Evolutionary conservation across 2,329 filamentous ascomycete species (phyloP).

Genomic region (Aquanectria penicillioides): DNA sequence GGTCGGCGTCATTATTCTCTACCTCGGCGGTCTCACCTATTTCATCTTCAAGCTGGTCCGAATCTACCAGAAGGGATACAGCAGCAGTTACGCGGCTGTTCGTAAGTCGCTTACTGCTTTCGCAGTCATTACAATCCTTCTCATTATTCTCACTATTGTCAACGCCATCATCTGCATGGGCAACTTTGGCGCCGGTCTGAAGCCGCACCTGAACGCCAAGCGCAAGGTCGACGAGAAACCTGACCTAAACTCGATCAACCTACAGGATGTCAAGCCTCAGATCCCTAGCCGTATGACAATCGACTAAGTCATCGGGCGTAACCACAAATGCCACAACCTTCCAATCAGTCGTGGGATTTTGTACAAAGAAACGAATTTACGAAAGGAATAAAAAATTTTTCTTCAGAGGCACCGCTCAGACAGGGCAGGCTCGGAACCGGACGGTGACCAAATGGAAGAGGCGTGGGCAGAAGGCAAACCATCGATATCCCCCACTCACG

Average conservation of each 20-base stretch:
- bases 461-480: conserved; percentile 41
- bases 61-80: conserved; percentile 80
- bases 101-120: conserved; percentile 91
- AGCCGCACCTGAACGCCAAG: conserved; percentile 78
- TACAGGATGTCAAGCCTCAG: conserved; percentile 66
- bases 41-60: conserved; percentile 98
- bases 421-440: conserved; percentile 41
- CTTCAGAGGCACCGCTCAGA: conserved; percentile 41
- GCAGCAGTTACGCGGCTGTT: conserved; percentile 76
- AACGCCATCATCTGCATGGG: conserved; percentile 88
- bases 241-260: conserved; percentile 64
- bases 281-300: conserved; percentile 69
- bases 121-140: conserved; percentile 88
- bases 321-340: conserved; percentile 12
- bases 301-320: conserved; percentile 55
- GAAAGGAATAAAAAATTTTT: conserved; percentile 40
- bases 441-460: conserved; percentile 38
- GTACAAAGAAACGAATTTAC: conserved; percentile 52
- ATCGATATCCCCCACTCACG: conserved; percentile 40
- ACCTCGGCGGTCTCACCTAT: conserved; percentile 89
- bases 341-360: conserved; percentile 28
- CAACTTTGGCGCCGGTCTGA: conserved; percentile 92
- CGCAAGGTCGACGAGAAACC: conserved; percentile 63
- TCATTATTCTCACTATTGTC: conserved; percentile 88
- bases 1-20: conserved; percentile 81